Evolutionary conservation across 2,329 filamentous ascomycete genomes (phyloP), one percentile per base, ranked within the genome.

Genomic region (Paecilomyces fulvus): DNA sequence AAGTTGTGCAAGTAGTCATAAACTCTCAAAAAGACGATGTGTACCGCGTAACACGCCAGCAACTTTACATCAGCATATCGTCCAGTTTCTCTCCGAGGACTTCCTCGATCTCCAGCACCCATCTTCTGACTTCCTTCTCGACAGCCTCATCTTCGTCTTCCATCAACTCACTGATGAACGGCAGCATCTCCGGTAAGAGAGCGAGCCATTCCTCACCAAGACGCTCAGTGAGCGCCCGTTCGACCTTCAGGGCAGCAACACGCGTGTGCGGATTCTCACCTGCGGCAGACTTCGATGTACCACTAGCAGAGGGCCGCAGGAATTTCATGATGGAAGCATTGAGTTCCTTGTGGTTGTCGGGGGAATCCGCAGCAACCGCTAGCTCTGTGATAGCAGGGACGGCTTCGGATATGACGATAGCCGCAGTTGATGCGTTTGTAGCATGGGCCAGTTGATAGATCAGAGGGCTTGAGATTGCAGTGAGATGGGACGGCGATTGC

Each of bases 81-180:
- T 96, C 90, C 69, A 97, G 75, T 65, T 87, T 91, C 80, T 97
- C 92, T 4, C 94, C 94, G 54, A 97, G 75, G 30, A 95, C 87
- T 51, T 83, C 86, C 75, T 97, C 92, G 68, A 99, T 95, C 74
- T 86, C 85, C 68, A 87, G 83, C 64, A 97, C 94, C 92, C 94
- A 96, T 66, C 84, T 80, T 69, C 92, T 83, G 37, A 91, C 92
- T 77, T 96, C 92, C 67, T 85, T 80, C 77, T 99, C 94, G 23
- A 99, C 92, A 28, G 82, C 80, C 75, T 97, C 94, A 68, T 97
- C 92, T 63, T 97, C 94, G 70, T 99, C 94, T 69, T 99, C 94
- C 75, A 96, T 88, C 67, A 96, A 73, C 77, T 99, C 94, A 67
- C 90, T 95, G 65, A 99, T 96, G 61, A 92, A 90, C 20, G 95